Percentiles rank a stretch among this genome's conserved stretches.
phyloP scores from a whole-genome alignment of 352 stramenopile genomes.

The Phytophthora boehmeriae region DNA sequence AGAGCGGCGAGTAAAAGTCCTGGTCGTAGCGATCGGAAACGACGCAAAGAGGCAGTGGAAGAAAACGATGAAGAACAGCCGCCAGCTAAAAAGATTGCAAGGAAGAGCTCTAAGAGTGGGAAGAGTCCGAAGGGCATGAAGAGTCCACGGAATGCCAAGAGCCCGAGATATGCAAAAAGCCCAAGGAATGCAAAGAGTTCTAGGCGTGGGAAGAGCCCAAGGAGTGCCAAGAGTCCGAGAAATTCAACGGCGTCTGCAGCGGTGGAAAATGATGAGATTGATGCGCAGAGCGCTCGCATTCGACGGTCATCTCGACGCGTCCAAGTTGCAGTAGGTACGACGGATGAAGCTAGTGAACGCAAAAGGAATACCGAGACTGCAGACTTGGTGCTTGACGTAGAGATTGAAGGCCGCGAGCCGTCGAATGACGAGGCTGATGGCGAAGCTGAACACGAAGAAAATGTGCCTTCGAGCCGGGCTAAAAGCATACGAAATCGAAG shows the following conservation, averaged over 20 bases:
- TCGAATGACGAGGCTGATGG: conserved; percentile 15
- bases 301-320: conserved; percentile 32
- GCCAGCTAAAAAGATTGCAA: conserved; percentile 5
- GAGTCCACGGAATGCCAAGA: conserved; percentile 19
- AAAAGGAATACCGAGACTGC: conserved; percentile 42
- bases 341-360: conserved; percentile 56
- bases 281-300: conserved; percentile 8
- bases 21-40: conserved; percentile 16
- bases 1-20: conserved; percentile 14
- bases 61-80: conserved; percentile 10
- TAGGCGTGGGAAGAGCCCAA: too few species aligned
- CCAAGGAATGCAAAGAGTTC: too few species aligned
- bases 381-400: conserved; percentile 68
- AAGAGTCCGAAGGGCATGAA: conserved; percentile 8
- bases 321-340: conserved; percentile 53
- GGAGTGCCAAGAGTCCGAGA: conserved; percentile 12
- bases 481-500: conserved; percentile 18
- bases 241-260: background rate
- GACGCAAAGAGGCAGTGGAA: conserved; percentile 2
- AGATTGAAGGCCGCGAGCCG: conserved; percentile 36
- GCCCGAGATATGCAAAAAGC: too few species aligned
- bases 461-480: conserved; percentile 1
- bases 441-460: conserved; percentile 16
- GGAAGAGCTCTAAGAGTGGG: conserved; percentile 19
- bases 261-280: background rate